Conservation (phyloP, 768 basidiomycete species). For the Agaricus blazei region DNA sequence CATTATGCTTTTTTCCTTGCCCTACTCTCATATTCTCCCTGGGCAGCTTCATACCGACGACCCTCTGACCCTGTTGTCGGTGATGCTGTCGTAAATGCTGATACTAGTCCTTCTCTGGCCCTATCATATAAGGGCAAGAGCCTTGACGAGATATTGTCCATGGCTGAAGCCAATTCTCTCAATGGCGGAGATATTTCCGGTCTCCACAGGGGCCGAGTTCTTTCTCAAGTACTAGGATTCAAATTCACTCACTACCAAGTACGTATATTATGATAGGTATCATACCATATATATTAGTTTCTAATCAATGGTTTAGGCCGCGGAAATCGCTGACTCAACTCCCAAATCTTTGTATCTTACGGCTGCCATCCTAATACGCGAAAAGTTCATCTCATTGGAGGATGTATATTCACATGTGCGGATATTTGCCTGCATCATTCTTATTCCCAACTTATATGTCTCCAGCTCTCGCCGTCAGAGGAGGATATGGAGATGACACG, state of each 20-base stretch:
- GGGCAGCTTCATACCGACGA: slow-evolving; percentile 54
- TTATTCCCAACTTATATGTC: slow-evolving; percentile 3
- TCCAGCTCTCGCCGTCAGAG: slow-evolving; percentile 51
- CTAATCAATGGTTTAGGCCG: slow-evolving; percentile 16
- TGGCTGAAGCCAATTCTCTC: slow-evolving; percentile 38
- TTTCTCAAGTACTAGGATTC: slow-evolving; percentile 95
- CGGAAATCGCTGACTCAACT: slow-evolving; percentile 53
- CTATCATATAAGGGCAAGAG: slow-evolving; percentile 50
- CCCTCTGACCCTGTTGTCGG: slow-evolving; percentile 20
- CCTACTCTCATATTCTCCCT: slow-evolving; percentile 82
- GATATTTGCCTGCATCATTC: slow-evolving; percentile 10
- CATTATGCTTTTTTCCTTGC: slow-evolving; percentile 90
- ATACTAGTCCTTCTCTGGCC: slow-evolving; percentile 20
- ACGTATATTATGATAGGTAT: slow-evolving; percentile 22
- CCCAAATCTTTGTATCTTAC: slow-evolving; percentile 76
- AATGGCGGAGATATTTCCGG: slow-evolving; percentile 14
- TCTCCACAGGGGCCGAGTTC: slow-evolving; percentile 47
- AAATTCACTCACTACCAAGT: slow-evolving; percentile 93
- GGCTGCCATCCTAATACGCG: slow-evolving; percentile 84
- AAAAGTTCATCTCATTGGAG: slow-evolving; percentile 81
- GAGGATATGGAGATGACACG: slow-evolving; percentile 65
- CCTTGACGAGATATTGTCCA: slow-evolving; percentile 60
- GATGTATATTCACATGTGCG: slow-evolving; percentile 92
- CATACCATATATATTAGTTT: background rate
- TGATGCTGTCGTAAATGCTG: slow-evolving; percentile 30